Evolutionary conservation across 2,329 filamentous ascomycete species (phyloP).

Genomic region (Calonectria pteridis): DNA sequence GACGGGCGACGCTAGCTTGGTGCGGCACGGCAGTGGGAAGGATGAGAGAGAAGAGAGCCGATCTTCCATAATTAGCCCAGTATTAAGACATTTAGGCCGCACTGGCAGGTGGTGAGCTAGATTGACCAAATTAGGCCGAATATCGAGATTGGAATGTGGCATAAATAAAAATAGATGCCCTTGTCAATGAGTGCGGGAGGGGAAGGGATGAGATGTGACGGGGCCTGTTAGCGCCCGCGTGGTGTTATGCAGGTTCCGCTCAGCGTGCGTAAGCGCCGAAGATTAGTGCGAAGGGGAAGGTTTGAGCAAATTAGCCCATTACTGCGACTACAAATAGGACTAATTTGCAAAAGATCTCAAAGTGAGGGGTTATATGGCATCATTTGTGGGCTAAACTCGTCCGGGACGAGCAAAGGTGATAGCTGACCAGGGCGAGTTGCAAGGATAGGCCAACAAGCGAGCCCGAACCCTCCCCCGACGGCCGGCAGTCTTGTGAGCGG

Average conservation of each 20-base stretch:
- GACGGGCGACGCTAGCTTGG: slow-evolving; percentile 23
- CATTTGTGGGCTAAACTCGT: slow-evolving; percentile 17
- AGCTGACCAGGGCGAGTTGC: slow-evolving; percentile 3
- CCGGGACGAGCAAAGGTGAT: slow-evolving; percentile 9
- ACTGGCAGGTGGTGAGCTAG: neutral
- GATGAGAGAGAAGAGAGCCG: neutral
- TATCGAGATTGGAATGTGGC: slow-evolving; percentile 37
- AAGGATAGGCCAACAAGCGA: slow-evolving; percentile 12
- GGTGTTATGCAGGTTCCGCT: slow-evolving; percentile 31
- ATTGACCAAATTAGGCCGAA: slow-evolving; percentile 36
- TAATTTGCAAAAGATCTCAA: slow-evolving; percentile 11
- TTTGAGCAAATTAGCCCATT: slow-evolving; percentile 45
- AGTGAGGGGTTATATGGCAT: slow-evolving; percentile 16
- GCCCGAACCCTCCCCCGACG: slow-evolving; percentile 22
- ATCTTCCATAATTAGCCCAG: slow-evolving; percentile 45
- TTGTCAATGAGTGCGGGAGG: neutral
- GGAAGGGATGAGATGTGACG: slow-evolving; percentile 33
- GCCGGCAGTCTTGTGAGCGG: slow-evolving; percentile 37
- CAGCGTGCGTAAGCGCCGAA: slow-evolving; percentile 43
- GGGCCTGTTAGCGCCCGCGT: slow-evolving; percentile 41
- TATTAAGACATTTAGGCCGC: slow-evolving; percentile 28
- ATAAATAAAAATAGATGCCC: slow-evolving; percentile 36
- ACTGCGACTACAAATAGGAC: slow-evolving; percentile 34
- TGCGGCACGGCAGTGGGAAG: slow-evolving; percentile 12
- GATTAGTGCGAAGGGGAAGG: slow-evolving; percentile 9